Evolutionary conservation across 768 basidiomycete species (phyloP).

Genomic region (Pulveroboletus sp.): DNA sequence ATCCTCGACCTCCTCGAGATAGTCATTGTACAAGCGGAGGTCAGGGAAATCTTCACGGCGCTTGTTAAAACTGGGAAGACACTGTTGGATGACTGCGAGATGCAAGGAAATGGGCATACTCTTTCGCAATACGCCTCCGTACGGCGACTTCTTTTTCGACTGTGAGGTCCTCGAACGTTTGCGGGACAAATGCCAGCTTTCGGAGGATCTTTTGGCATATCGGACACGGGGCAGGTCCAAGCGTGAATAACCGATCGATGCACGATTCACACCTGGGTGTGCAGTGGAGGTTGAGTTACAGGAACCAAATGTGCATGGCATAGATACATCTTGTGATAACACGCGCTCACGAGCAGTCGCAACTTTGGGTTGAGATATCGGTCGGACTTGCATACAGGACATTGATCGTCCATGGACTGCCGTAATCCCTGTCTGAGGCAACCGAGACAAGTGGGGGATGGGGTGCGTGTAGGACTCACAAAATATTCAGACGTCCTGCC

Average conservation of each 20-base stretch:
- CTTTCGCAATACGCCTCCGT: conserved; percentile 80
- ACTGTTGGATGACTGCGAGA: not conserved
- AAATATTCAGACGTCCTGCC: conserved; percentile 79
- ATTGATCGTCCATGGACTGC: conserved; percentile 88
- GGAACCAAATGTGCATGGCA: not conserved
- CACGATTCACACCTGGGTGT: conserved; percentile 94
- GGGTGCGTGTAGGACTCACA: conserved; percentile 39
- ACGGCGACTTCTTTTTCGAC: conserved; percentile 95
- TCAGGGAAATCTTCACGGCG: conserved; percentile 82
- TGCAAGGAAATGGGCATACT: conserved; percentile 44
- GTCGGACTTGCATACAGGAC: conserved; percentile 96
- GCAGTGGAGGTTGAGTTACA: conserved; percentile 5
- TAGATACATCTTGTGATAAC: conserved; percentile 95
- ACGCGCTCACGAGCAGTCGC: conserved; percentile 88
- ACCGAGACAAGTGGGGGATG: not conserved
- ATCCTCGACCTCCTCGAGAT: conserved; percentile 94
- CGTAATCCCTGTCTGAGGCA: conserved; percentile 7
- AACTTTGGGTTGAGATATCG: conserved; percentile 93
- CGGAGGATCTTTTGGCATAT: conserved; percentile 83
- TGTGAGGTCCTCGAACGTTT: conserved; percentile 87
- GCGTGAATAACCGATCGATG: conserved; percentile 92
- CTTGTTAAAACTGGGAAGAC: conserved; percentile 79
- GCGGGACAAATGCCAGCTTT: conserved; percentile 92
- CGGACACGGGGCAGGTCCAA: conserved; percentile 95
- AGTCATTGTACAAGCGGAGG: conserved; percentile 84